Evolutionary conservation across 129 eudicot genomes (phyloP).

Genomic region (carrot (Daucus carota)): DH1_v3.0 NC_030384.2:50803501-50804000

Average conservation of each 20-base stretch:
- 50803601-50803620: constrained; percentile 3
- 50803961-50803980: not conserved
- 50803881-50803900: not conserved
- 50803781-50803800: not conserved
- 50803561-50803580: not conserved
- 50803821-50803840: not conserved
- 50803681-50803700: constrained; percentile 80
- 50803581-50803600: constrained; percentile 14
- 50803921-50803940: not conserved
- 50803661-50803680: constrained; percentile 66
- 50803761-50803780: not conserved
- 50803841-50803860: not conserved
- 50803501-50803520: not conserved
- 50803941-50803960: too few species aligned
- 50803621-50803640: not conserved
- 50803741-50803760: not conserved
- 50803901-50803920: not conserved
- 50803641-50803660: constrained; percentile 30
- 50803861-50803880: not conserved
- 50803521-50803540: not conserved
- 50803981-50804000: not conserved
- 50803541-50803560: not conserved
- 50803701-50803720: not conserved
- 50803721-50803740: not conserved
- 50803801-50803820: not conserved